phyloP scores from a whole-genome alignment of 2,329 filamentous ascomycete genomes.

The Madurella fahalii region DNA sequence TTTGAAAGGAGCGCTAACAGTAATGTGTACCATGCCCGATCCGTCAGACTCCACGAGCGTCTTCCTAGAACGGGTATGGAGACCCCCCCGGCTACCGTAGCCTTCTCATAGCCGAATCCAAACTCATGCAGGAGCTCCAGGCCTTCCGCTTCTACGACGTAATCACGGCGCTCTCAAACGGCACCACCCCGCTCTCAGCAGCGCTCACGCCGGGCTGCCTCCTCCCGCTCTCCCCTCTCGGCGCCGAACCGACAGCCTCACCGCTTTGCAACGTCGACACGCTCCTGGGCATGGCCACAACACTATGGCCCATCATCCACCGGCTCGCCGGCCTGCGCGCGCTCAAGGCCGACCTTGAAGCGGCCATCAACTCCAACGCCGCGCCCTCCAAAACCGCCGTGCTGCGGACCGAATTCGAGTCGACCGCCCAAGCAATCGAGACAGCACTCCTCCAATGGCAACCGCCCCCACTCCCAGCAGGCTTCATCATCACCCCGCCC shows the following conservation, averaged over 20 bases:
- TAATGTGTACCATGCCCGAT: conserved; percentile 49
- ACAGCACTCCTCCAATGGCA: conserved; percentile 53
- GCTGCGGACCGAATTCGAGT: conserved; percentile 48
- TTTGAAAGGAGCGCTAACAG: conserved; percentile 57
- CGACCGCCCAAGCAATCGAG: conserved; percentile 52
- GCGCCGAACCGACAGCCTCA: conserved; percentile 41
- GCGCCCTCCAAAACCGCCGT: conserved; percentile 41
- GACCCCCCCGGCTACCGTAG: conserved; percentile 1
- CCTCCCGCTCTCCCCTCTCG: conserved; percentile 44
- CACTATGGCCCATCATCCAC: conserved; percentile 61
- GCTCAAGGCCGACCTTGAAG: conserved; percentile 49
- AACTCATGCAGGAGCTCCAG: conserved; percentile 32
- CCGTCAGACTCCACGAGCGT: conserved; percentile 48
- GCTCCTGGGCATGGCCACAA: conserved; percentile 58
- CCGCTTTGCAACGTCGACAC: conserved; percentile 53
- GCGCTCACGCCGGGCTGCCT: conserved; percentile 45
- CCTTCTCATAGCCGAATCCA: neutral
- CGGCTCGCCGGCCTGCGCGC: conserved; percentile 53
- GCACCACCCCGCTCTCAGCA: conserved; percentile 52
- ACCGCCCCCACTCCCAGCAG: conserved; percentile 48
- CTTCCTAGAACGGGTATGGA: conserved; percentile 55
- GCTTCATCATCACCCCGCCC: conserved; percentile 22
- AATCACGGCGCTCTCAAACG: conserved; percentile 58
- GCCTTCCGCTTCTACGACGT: conserved; percentile 64
- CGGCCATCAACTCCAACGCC: conserved; percentile 40